phyloP scores from a whole-genome alignment of 177 flowering plant species.

The Telopea speciosissima region DNA sequence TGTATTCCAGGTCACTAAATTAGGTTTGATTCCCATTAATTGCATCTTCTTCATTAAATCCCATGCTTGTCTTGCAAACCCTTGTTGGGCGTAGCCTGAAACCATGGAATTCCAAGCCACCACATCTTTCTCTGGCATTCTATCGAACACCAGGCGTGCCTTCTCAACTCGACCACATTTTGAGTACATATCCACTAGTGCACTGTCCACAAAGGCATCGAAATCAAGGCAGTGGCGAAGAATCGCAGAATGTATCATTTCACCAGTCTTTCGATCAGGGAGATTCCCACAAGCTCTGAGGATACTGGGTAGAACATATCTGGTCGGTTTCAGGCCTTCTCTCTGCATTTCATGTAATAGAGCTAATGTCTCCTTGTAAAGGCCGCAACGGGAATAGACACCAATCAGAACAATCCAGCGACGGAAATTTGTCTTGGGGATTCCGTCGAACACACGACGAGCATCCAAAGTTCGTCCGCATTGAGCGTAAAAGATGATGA shows the following conservation, averaged over 20 bases:
- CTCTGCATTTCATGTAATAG: constrained; percentile 49
- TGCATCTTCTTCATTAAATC: constrained; percentile 43
- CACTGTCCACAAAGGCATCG: constrained; percentile 49
- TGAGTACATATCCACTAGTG: constrained; percentile 74
- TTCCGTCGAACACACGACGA: constrained; percentile 58
- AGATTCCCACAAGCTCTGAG: constrained; percentile 71
- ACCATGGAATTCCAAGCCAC: constrained; percentile 69
- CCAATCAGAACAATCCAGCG: constrained; percentile 62
- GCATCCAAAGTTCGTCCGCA: constrained; percentile 39
- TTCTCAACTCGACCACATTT: constrained; percentile 43
- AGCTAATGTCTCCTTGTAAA: constrained; percentile 42
- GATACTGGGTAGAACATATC: constrained; percentile 55
- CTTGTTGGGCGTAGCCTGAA: constrained; percentile 56
- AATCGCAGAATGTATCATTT: constrained; percentile 37
- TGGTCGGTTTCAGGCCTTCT: constrained; percentile 34
- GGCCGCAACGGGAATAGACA: constrained; percentile 47
- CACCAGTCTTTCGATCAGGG: constrained; percentile 35
- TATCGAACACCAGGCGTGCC: constrained; percentile 50
- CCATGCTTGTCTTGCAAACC: constrained; percentile 39
- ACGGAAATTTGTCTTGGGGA: constrained; percentile 37
- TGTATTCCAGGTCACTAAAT: constrained; percentile 73
- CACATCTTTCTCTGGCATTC: constrained; percentile 52
- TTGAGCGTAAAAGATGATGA: constrained; percentile 45
- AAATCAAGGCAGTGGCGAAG: constrained; percentile 28
- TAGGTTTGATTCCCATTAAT: constrained; percentile 35